Evolutionary conservation across 148 eudicot species (phyloP), one percentile per base, ranked within the genome.

Genomic region (Hydrangea macrophylla): DNA sequence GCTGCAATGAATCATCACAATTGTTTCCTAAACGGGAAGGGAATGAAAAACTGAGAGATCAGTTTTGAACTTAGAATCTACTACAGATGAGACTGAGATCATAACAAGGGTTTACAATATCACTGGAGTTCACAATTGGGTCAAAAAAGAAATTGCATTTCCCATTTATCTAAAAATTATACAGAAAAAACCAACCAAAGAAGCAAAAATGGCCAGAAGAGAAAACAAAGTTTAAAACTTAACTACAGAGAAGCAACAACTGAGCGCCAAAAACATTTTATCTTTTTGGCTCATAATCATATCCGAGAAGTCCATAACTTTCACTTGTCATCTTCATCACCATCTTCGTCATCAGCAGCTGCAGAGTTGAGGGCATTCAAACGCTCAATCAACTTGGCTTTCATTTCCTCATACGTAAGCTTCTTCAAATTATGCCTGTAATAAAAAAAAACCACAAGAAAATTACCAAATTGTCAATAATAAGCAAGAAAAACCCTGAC

Each of bases 391-490:
- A 90, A 70, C 18, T 73, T 83, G 25, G 84, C 83, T 66, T 82
- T 90, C 85, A 92, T 85, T 69, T 90, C 86, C 2, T 87, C 90
- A 8, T 83, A 90, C 7, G 96, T 90, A 58, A 90, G 82, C 79
- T 82, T 90, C 88, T 87, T 90, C 71, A 81, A 71, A 71, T 90
- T 90, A 78, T 61, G 87, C 83, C 92, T 90, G 79, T 11, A 45
- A 24, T 10, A 15, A 13, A 50, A 8, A 45, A 12, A 45, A n/a
- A n/a, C n/a, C n/a, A n/a, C n/a, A n/a, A n/a, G n/a, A n/a, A 20
- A 45, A 45, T 45, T 45, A 45, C 51, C 51, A 45, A 45, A 1
- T n/a, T n/a, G n/a, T n/a, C n/a, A 45, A 0, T n/a, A n/a, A n/a
- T n/a, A n/a, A n/a, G n/a, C n/a, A n/a, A n/a, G n/a, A n/a, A n/a